A percentile compares a stretch with the other conserved stretches of the same genome.
Evolutionary conservation across 495 filamentous ascomycete species (phyloP).

Genomic region (Xylaria cubensis): DNA sequence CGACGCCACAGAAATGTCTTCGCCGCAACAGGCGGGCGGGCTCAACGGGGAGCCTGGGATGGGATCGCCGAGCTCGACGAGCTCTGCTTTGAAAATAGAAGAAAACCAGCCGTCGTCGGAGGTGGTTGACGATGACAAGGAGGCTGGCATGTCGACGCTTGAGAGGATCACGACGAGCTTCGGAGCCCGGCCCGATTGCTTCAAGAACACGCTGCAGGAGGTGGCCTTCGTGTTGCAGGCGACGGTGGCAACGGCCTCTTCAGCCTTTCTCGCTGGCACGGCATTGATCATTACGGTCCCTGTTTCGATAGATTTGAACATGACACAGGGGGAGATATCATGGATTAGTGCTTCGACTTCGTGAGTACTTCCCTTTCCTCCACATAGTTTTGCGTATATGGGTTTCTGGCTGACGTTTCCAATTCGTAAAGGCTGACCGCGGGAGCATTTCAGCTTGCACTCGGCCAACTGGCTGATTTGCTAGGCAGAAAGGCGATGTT

Average conservation of each 20-base stretch:
- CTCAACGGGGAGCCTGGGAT: background rate
- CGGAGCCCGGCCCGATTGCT: slow-evolving; percentile 38
- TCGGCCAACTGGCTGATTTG: slow-evolving; percentile 72
- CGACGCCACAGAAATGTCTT: slow-evolving; percentile 25
- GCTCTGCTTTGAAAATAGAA: slow-evolving; percentile 8
- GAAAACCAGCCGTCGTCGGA: background rate
- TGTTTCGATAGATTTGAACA: slow-evolving; percentile 65
- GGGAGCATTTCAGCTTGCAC: slow-evolving; percentile 70
- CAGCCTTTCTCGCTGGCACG: slow-evolving; percentile 64
- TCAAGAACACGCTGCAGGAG: slow-evolving; percentile 65
- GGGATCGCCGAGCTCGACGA: slow-evolving; percentile 24
- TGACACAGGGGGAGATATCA: slow-evolving; percentile 72
- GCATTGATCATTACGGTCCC: slow-evolving; percentile 68
- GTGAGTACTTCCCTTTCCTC: slow-evolving; percentile 45
- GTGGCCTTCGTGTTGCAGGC: slow-evolving; percentile 70
- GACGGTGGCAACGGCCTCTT: slow-evolving; percentile 72
- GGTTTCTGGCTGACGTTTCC: background rate
- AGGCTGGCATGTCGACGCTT: slow-evolving; percentile 29
- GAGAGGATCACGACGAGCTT: slow-evolving; percentile 35
- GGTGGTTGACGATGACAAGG: slow-evolving; percentile 25
- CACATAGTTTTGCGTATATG: background rate
- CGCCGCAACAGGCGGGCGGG: slow-evolving; percentile 15
- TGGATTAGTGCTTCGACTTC: slow-evolving; percentile 72
- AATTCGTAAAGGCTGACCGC: slow-evolving; percentile 58
- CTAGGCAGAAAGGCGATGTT: slow-evolving; percentile 69